Conservation (phyloP, 1,284 basidiomycete genomes). For the Neotropicomus parvogracilis region DNA sequence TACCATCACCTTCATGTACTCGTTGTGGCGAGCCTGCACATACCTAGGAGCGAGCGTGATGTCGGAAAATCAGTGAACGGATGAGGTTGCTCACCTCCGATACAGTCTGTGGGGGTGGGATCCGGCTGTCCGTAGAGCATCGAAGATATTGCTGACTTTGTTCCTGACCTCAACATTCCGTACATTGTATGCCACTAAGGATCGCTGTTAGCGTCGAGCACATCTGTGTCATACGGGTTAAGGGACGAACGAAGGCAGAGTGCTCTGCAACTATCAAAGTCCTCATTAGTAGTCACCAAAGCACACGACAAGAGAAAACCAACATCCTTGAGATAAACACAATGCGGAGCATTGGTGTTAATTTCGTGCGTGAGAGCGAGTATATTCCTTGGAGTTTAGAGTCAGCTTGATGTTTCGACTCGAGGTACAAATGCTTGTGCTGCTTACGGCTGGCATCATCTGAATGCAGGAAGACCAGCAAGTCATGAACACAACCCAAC, state of each 20-base stretch:
- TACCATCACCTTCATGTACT: constrained; percentile 18
- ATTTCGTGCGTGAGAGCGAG: constrained; percentile 17
- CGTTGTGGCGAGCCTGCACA: not conserved
- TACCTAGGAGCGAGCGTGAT: constrained; percentile 16
- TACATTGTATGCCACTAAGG: constrained; percentile 23
- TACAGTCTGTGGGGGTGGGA: constrained; percentile 11
- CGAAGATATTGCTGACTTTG: constrained; percentile 17
- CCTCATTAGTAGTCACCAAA: not conserved
- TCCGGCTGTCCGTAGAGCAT: constrained; percentile 7
- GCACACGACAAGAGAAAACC: constrained; percentile 1
- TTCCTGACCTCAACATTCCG: not conserved
- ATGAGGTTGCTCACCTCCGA: constrained; percentile 10
- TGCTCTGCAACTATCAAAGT: constrained; percentile 20
- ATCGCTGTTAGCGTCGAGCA: not conserved
- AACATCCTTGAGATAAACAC: constrained; percentile 30
- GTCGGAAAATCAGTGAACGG: too few species aligned
- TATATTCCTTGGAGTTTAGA: constrained; percentile 10
- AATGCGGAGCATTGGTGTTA: constrained; percentile 23
- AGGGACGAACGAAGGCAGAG: constrained; percentile 27
- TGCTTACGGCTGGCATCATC: constrained; percentile 13
- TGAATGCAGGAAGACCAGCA: constrained; percentile 19
- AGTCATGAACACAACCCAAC: constrained; percentile 9
- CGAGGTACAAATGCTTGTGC: not conserved
- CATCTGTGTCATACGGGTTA: not conserved
- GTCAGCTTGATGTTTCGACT: not conserved